phyloP scores from a whole-genome alignment of 2,329 filamentous ascomycete genomes.

The Alternaria postmessia region DNA sequence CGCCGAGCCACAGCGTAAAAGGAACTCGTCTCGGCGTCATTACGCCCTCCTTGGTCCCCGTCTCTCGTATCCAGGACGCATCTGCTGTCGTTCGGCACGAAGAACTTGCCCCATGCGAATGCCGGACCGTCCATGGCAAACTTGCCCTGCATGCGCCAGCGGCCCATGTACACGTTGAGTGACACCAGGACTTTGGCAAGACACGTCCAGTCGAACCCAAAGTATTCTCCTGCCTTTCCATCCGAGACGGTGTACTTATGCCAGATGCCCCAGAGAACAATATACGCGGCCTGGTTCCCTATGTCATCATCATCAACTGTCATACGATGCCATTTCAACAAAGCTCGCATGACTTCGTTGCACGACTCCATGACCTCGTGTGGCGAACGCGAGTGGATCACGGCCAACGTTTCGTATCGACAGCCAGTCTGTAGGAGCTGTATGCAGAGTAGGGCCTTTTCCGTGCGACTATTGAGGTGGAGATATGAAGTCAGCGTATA shows the following conservation, averaged over 20 bases:
- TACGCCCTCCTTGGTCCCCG: neutral
- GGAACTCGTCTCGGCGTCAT: neutral
- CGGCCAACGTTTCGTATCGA: conserved; percentile 38
- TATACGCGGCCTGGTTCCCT: conserved; percentile 17
- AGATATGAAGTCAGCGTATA: neutral
- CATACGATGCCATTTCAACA: conserved; percentile 37
- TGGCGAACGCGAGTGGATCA: conserved; percentile 41
- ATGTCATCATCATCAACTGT: conserved; percentile 16
- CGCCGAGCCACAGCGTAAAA: neutral
- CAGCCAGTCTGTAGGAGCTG: conserved; percentile 36
- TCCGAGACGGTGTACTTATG: conserved; percentile 16
- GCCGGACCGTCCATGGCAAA: conserved; percentile 33
- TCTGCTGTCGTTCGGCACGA: conserved; percentile 17
- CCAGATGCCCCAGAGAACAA: conserved; percentile 32
- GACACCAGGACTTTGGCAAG: conserved; percentile 35
- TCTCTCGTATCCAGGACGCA: conserved; percentile 6
- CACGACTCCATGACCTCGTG: conserved; percentile 32
- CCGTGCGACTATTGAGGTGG: conserved; percentile 22
- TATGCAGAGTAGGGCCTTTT: conserved; percentile 40
- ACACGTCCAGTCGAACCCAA: conserved; percentile 30
- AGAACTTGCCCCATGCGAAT: conserved; percentile 34
- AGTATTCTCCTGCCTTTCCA: conserved; percentile 26
- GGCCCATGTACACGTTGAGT: conserved; percentile 41
- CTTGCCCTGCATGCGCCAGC: conserved; percentile 37
- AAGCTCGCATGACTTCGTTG: conserved; percentile 35